Evolutionary conservation across 495 filamentous ascomycete species (phyloP).

Genomic region (Xylaria flabelliformis): DNA sequence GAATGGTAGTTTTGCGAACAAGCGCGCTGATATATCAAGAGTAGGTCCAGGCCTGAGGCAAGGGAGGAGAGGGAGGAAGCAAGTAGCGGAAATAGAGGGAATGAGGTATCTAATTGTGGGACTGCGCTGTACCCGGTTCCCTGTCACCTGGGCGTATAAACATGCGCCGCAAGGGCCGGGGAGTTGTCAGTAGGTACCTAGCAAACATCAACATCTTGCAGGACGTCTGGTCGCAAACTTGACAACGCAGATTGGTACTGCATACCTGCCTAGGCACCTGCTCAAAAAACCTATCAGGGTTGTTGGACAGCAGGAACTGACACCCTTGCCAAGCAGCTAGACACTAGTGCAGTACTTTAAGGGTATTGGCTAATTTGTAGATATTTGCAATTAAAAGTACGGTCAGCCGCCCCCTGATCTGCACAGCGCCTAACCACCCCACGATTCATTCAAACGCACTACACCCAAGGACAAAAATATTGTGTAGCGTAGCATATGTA

Average conservation of each 20-base stretch:
- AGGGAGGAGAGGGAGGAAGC: conserved; percentile 36
- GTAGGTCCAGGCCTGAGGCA: conserved; percentile 40
- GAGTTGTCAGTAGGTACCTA: background rate
- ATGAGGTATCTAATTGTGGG: conserved; percentile 32
- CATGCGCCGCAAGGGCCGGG: background rate
- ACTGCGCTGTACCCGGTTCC: conserved; percentile 12
- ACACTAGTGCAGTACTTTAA: background rate
- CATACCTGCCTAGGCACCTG: conserved; percentile 3
- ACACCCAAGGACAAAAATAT: background rate
- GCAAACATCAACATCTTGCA: background rate
- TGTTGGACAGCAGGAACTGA: conserved; percentile 13
- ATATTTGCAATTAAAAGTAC: conserved; percentile 17
- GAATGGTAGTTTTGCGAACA: conserved; percentile 36
- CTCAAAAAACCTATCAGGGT: background rate
- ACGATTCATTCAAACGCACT: conserved; percentile 20
- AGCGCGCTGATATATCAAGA: conserved; percentile 36
- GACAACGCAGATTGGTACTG: background rate
- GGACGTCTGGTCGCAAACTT: background rate
- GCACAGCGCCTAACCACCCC: conserved; percentile 13
- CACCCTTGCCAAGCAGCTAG: conserved; percentile 15
- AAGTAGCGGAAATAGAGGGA: conserved; percentile 28
- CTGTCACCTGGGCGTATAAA: conserved; percentile 11
- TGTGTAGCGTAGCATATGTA: background rate
- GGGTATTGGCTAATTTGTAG: conserved; percentile 21
- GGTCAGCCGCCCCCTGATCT: conserved; percentile 9